A percentile compares a stretch with the other conserved stretches of the same genome.
Conservation (phyloP, 169 alveolate species). For the Neospora caninum region DNA sequence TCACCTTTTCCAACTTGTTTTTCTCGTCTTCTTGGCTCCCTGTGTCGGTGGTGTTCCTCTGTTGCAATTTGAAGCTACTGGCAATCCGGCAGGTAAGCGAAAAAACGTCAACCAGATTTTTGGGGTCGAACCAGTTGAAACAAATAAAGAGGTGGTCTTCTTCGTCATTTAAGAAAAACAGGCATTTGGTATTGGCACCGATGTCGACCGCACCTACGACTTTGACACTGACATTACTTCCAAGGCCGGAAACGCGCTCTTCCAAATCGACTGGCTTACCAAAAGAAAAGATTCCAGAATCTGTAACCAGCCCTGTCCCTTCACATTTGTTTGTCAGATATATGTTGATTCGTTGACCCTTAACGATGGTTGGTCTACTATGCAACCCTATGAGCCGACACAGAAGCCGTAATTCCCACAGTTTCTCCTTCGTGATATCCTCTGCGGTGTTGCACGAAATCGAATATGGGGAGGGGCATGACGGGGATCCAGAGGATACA, state of each 20-base stretch:
- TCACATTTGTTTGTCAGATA: neutral
- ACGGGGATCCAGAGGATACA: neutral
- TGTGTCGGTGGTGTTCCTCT: neutral
- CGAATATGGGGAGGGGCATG: neutral
- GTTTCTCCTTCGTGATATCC: neutral
- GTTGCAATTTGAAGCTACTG: constrained; percentile 24
- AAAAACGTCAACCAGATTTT: constrained; percentile 5
- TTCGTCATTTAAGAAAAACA: neutral
- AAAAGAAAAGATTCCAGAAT: neutral
- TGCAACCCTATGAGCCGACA: constrained; percentile 14
- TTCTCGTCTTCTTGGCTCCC: neutral
- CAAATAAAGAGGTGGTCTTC: constrained; percentile 40
- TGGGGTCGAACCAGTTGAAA: constrained; percentile 45
- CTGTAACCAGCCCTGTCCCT: neutral
- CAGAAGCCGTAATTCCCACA: constrained; percentile 13
- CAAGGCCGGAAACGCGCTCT: neutral
- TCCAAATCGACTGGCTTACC: neutral
- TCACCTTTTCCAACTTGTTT: neutral
- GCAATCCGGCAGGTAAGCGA: constrained; percentile 31
- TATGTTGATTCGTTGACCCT: constrained; percentile 29
- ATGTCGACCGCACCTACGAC: constrained; percentile 19
- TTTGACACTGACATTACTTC: neutral
- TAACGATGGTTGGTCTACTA: neutral
- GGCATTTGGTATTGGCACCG: constrained; percentile 46
- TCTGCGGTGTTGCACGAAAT: neutral